Evolutionary conservation across 345 rosid species (phyloP).

Genomic region (Gossypium thurberi): DNA sequence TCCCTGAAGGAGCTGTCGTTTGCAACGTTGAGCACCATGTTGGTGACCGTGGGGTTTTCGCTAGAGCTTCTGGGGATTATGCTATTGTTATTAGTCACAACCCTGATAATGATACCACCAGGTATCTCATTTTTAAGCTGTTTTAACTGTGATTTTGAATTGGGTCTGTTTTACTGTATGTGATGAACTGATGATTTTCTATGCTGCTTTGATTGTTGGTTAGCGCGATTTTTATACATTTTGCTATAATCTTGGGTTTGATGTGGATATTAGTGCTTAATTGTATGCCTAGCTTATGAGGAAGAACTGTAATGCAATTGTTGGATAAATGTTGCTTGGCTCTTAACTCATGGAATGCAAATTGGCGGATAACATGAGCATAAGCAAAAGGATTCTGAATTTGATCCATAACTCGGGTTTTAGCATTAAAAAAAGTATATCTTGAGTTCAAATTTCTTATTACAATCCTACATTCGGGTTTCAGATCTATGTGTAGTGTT

Average conservation of each 20-base stretch:
- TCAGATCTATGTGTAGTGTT: background rate
- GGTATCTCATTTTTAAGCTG: slow-evolving; percentile 23
- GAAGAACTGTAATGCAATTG: background rate
- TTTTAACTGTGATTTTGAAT: background rate
- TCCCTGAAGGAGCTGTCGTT: slow-evolving; percentile 70
- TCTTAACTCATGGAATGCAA: too few species aligned
- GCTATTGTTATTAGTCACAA: slow-evolving; percentile 62
- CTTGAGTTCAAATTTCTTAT: too few species aligned
- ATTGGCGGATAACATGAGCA: too few species aligned
- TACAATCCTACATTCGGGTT: too few species aligned
- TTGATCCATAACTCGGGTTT: too few species aligned
- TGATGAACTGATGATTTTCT: background rate
- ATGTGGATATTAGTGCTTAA: background rate
- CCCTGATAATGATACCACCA: slow-evolving; percentile 57
- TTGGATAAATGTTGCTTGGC: background rate
- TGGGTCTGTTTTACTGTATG: background rate
- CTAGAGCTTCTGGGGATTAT: slow-evolving; percentile 34
- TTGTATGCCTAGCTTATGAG: background rate
- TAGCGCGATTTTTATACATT: background rate
- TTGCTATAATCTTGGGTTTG: background rate
- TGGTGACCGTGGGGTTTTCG: slow-evolving; percentile 56
- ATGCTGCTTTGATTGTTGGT: background rate
- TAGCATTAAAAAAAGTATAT: too few species aligned
- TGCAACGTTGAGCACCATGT: slow-evolving; percentile 74
- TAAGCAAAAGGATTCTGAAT: too few species aligned